A percentile compares a stretch with the other conserved stretches of the same genome.
Evolutionary conservation across 371 early-diverging fungal genomes (phyloP).

Genomic region (Mucor sp.): DNA sequence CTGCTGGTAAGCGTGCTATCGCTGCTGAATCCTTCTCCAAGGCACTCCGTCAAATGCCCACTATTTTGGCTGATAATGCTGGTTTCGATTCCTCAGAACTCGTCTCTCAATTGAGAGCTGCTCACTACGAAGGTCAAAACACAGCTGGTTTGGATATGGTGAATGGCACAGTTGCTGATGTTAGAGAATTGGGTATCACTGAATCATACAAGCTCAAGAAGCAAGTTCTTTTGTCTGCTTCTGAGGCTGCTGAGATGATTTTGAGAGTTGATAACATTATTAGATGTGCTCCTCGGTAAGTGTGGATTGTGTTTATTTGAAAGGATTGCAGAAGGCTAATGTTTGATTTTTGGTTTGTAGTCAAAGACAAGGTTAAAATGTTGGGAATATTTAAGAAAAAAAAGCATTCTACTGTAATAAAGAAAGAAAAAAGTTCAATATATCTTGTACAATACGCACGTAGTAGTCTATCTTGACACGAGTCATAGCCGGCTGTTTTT

Average conservation of each 20-base stretch:
- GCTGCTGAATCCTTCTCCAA: slow-evolving; percentile 97
- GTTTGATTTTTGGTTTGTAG: neutral
- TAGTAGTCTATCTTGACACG: too few relatives aligned
- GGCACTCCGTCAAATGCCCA: slow-evolving; percentile 97
- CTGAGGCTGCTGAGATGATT: slow-evolving; percentile 99
- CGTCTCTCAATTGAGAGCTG: slow-evolving; percentile 89
- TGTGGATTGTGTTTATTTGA: neutral
- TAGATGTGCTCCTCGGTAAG: slow-evolving; percentile 86
- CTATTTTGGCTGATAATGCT: slow-evolving; percentile 98
- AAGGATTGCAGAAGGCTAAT: neutral
- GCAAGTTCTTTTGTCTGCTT: slow-evolving; percentile 95
- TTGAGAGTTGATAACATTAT: slow-evolving; percentile 99
- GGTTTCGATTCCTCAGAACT: slow-evolving; percentile 97
- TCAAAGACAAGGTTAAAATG: slow-evolving; percentile 26
- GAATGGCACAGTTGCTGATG: slow-evolving; percentile 81
- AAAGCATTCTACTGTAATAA: slow-evolving; percentile 2
- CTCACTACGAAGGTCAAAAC: slow-evolving; percentile 86
- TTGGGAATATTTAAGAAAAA: neutral
- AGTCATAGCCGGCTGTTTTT: too few relatives aligned
- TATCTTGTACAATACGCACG: neutral
- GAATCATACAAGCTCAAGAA: slow-evolving; percentile 99
- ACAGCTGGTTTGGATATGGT: slow-evolving; percentile 93
- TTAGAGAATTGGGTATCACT: slow-evolving; percentile 90
- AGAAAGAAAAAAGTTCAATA: slow-evolving; percentile 2
- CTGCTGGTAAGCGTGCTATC: slow-evolving; percentile 96